phyloP scores from a whole-genome alignment of 1,139 yeast species.

The Sugiyamaella xylanicola region DNA sequence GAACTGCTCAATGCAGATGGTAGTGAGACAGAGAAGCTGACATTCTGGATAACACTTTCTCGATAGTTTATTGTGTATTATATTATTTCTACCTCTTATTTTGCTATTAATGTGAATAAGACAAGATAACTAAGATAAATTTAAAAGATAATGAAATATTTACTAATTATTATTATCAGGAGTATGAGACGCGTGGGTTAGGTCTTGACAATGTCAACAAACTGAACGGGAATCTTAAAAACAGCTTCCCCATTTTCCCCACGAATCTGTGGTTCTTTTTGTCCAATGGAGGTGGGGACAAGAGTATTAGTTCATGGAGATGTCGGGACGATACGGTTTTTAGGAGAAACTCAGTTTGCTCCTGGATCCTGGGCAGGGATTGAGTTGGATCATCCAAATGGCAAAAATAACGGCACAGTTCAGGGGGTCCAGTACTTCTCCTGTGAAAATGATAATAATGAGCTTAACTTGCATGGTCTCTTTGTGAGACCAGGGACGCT shows the following conservation, averaged over 20 bases:
- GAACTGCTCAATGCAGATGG: conserved; percentile 18
- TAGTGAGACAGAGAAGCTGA: conserved; percentile 21
- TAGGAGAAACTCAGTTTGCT: conserved; percentile 54
- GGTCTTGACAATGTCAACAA: too few species aligned
- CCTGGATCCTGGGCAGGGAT: conserved; percentile 77
- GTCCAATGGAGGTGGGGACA: conserved; percentile 9
- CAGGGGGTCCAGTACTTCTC: conserved; percentile 64
- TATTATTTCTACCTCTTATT: not conserved
- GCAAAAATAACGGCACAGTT: conserved; percentile 81
- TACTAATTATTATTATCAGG: too few species aligned
- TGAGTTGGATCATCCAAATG: conserved; percentile 61
- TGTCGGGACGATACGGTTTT: conserved; percentile 39
- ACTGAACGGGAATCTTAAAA: too few species aligned
- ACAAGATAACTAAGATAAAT: too few species aligned
- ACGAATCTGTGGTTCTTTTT: too few species aligned
- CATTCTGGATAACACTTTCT: conserved; percentile 21
- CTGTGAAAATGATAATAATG: conserved; percentile 38
- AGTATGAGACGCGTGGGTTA: too few species aligned
- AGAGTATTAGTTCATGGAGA: conserved; percentile 15
- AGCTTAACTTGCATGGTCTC: conserved; percentile 50
- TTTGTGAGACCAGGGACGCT: conserved; percentile 39
- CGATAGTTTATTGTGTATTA: conserved; percentile 1
- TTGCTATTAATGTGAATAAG: too few species aligned
- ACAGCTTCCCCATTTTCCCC: too few species aligned
- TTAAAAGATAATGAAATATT: too few species aligned